phyloP scores from a whole-genome alignment of 2,329 filamentous ascomycete genomes.

The Diplodia mutila region DNA sequence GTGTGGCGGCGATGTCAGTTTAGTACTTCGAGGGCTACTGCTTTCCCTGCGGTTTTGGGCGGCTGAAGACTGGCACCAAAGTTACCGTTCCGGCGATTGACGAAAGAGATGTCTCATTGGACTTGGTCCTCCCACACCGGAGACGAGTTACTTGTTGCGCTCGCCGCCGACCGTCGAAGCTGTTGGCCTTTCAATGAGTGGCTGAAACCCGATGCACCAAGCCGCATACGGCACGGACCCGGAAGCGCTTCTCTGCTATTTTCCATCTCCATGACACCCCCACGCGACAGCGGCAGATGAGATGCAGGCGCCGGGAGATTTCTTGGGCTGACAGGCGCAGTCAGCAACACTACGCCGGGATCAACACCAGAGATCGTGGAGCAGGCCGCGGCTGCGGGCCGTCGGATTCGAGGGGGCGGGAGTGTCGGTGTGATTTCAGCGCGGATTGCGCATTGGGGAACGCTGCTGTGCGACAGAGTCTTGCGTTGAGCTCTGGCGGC shows the following conservation, averaged over 20 bases:
- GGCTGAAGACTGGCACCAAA: not conserved
- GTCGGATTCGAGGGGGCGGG: slow-evolving; percentile 4
- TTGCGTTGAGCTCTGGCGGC: not conserved
- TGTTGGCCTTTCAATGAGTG: not conserved
- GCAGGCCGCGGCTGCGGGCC: not conserved
- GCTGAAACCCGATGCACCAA: slow-evolving; percentile 8
- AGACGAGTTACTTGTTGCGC: not conserved
- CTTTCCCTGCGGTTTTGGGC: not conserved
- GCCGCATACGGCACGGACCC: slow-evolving; percentile 17
- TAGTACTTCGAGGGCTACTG: not conserved
- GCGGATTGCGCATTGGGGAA: not conserved
- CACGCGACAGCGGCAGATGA: slow-evolving; percentile 10
- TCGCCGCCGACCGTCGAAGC: not conserved
- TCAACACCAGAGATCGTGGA: slow-evolving; percentile 4
- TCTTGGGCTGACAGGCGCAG: not conserved
- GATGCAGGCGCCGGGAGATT: not conserved
- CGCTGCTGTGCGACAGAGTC: slow-evolving; percentile 2
- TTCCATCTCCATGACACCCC: not conserved
- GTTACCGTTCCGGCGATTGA: not conserved
- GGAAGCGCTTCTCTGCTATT: not conserved
- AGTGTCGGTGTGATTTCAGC: slow-evolving; percentile 11
- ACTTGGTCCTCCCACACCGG: not conserved
- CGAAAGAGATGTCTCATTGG: not conserved
- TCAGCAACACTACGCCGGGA: not conserved
- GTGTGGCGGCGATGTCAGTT: not conserved